Conservation (phyloP, 495 filamentous ascomycete species). For the Darksidea phi region DNA sequence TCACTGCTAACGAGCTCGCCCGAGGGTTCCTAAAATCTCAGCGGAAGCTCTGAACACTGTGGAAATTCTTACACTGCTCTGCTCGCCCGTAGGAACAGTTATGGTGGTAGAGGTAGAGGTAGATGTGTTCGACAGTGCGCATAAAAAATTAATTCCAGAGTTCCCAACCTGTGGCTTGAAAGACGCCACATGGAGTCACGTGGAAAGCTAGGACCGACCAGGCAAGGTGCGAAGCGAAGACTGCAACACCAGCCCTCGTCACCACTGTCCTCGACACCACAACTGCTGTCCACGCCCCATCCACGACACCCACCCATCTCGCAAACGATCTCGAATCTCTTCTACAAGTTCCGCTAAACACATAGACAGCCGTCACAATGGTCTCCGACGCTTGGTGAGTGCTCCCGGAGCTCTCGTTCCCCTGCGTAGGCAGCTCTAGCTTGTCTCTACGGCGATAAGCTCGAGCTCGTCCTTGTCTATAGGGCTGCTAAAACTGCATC, state of each 20-base stretch:
- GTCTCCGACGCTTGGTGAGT: constrained; percentile 67
- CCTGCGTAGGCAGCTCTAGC: constrained; percentile 32
- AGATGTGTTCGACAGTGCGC: constrained; percentile 5
- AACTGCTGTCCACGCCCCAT: constrained; percentile 9
- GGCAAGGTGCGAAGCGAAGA: constrained; percentile 10
- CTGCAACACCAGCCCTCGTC: constrained; percentile 23
- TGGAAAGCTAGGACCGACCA: constrained; percentile 6
- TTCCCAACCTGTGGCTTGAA: not conserved
- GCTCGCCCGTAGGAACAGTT: constrained; percentile 28
- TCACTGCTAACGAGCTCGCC: constrained; percentile 30
- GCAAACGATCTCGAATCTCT: constrained; percentile 12
- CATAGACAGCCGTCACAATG: constrained; percentile 50
- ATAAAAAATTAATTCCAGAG: too few relatives aligned
- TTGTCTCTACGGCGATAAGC: constrained; percentile 38
- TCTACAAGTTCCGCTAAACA: not conserved
- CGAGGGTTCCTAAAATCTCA: too few relatives aligned
- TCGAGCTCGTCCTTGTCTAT: constrained; percentile 22
- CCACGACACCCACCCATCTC: constrained; percentile 22
- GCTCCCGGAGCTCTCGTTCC: constrained; percentile 38
- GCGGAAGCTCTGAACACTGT: too few relatives aligned
- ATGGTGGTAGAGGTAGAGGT: constrained; percentile 9
- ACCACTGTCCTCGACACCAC: constrained; percentile 20
- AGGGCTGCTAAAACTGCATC: too few relatives aligned
- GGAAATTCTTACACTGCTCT: constrained; percentile 36
- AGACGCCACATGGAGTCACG: constrained; percentile 9